Conservation (phyloP, 192 early-diverging fungal species). For the Neocallimastix lanati region DNA sequence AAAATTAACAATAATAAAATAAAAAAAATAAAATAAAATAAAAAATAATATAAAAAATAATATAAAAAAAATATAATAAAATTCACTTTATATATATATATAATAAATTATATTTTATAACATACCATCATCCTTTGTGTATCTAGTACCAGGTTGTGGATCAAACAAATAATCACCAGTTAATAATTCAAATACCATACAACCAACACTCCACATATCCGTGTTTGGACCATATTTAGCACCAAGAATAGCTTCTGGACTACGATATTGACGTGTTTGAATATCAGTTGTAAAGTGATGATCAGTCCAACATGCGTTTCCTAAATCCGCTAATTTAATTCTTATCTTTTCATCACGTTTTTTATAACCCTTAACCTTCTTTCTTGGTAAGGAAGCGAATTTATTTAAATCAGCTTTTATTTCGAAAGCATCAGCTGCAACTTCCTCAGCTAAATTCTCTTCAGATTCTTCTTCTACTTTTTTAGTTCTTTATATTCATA, state of each 20-base stretch:
- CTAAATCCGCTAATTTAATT: conserved; percentile 91
- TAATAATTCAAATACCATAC: conserved; percentile 81
- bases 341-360: conserved; percentile 5
- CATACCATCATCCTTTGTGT: conserved; percentile 77
- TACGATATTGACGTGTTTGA: conserved; percentile 92
- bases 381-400: not conserved
- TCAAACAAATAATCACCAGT: conserved; percentile 93
- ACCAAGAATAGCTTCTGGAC: conserved; percentile 87
- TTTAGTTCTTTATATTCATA: not conserved
- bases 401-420: not conserved
- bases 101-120: too few species aligned
- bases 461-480: not conserved
- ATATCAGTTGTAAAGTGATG: conserved; percentile 92
- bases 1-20: too few species aligned
- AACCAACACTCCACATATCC: conserved; percentile 88
- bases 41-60: too few species aligned
- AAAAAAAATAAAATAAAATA: too few species aligned
- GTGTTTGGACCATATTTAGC: conserved; percentile 64
- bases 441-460: not conserved
- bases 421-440: not conserved
- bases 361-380: not conserved
- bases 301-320: conserved; percentile 90
- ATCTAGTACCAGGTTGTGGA: conserved; percentile 62
- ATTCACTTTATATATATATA: too few species aligned
- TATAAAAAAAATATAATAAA: too few species aligned